Evolutionary conservation across 352 stramenopile species (phyloP), one percentile per base, ranked within the genome.

Genomic region (Phytophthora palmivora): DNA sequence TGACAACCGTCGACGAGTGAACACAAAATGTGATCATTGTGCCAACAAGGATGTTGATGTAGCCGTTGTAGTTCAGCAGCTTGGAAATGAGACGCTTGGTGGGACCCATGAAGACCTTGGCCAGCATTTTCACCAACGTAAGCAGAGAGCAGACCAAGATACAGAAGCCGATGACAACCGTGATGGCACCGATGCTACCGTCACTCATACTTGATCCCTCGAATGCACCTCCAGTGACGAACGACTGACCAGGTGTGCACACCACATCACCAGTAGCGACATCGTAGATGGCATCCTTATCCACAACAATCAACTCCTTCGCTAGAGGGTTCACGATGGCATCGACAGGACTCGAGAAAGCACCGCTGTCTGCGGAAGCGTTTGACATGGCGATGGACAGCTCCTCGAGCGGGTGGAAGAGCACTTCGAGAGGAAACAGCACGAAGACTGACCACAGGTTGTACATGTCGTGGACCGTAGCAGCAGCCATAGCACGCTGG

Each of bases 1-100:
- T 97, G 19, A 95, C 96, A 21, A 98, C 87, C 12, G 88, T 96
- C 16, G 87, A 97, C 61, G 82, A 96, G 67, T 98, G 93, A 3
- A 98, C 91, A 28, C 74, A 59, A 21, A 97, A 89, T 12, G 93
- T 98, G 58, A 97, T 74, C 47, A 78, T 64, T 18, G 61, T 74
- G 54, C 94, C 94, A 56, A 97, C 80, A 24, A 92, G 2, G 55
- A 98, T 97, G 47, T 91, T 88, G 39, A 97, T 41, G 54, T 96
- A 94, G 53, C 87, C 87, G 68, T 97, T 96, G 67, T 94, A 91
- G 65, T 96, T 84, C 15, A 97, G 92, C 32, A 94, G 74, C 44
- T 90, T 89, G 45, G 88, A 86, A 48, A 98, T 85, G 16, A 97
- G 73, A 41, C 78, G 71, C 50, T 94, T 92, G 12, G 91, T 96